Percentiles rank a stretch among this genome's conserved stretches.
phyloP scores from a whole-genome alignment of 2,329 filamentous ascomycete genomes.

The Conoideocrella luteorostrata region DNA sequence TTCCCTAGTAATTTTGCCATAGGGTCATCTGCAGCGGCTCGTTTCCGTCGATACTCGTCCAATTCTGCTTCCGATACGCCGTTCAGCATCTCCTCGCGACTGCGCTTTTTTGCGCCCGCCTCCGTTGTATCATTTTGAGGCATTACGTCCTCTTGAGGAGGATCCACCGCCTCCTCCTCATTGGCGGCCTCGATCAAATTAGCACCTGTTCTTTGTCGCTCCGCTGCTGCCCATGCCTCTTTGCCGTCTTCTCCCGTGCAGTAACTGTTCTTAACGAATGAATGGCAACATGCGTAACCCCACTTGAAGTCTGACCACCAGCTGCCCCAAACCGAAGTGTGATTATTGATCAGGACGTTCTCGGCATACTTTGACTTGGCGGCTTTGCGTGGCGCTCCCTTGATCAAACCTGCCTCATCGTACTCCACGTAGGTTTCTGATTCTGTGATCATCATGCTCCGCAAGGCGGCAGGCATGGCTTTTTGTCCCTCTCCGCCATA shows the following conservation, averaged over 20 bases:
- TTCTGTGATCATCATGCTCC: constrained; percentile 64
- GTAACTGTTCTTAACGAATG: constrained; percentile 90
- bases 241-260: constrained; percentile 91
- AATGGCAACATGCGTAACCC: constrained; percentile 95
- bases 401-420: constrained; percentile 82
- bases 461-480: constrained; percentile 52
- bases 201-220: constrained; percentile 48
- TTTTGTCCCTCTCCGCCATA: constrained; percentile 66
- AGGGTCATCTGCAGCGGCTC: constrained; percentile 69
- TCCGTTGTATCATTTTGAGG: constrained; percentile 26
- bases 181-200: constrained; percentile 32
- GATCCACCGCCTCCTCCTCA: constrained; percentile 16
- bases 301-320: constrained; percentile 96
- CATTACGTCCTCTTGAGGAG: constrained; percentile 18
- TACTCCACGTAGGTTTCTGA: constrained; percentile 91
- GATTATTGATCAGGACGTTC: constrained; percentile 83
- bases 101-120: constrained; percentile 57
- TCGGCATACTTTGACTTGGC: constrained; percentile 90
- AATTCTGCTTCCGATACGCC: constrained; percentile 78
- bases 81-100: constrained; percentile 69
- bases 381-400: constrained; percentile 70
- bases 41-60: constrained; percentile 75
- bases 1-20: constrained; percentile 78
- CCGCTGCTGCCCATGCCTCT: constrained; percentile 69
- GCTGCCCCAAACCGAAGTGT: constrained; percentile 88